Base-by-base conservation (phyloP, 2,329 filamentous ascomycete genomes). In the Incumbomyces delicatus region DNA sequence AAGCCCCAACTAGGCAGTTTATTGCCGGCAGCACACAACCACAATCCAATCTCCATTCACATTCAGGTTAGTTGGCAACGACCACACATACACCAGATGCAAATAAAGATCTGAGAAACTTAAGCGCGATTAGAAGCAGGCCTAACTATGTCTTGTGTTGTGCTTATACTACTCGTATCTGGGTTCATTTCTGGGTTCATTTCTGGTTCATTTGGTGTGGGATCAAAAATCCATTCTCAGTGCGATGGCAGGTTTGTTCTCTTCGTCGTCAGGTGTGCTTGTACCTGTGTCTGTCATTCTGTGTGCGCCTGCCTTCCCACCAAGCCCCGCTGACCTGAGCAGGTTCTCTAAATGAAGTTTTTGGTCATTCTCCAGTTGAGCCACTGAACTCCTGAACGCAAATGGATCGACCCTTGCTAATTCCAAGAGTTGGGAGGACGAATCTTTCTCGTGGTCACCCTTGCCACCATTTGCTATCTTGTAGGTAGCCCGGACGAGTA, bases 201-300 rank as follows among this genome's bases (percentile, higher is more conserved):
- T 5, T 27, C 22, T 8, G 22, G 22, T 27, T 27, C 22, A 27
- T 27, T 8, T 27, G 22, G 8, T 27, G 4, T 5, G 4, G 12
- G 34, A 67, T 82, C 53, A 86, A 74, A 98, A 96, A 64, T 95
- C 76, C 85, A 96, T 94, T 75, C 94, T 92, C 61, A 98, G 66
- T 45, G 87, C 87, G 73, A 98, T 98, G 53, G 73, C 92, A 11
- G 92, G 92, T 41, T 70, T 68, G 40, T 69, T 67, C 41, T 78
- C 79, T 22, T 69, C 75, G 48, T 71, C 68, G 49, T 68, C 71
- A 42, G 65, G 66, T 36, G 66, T 58, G 46, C 61, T 64, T 56
- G 70, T 68, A 49, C 61, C 60, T 61, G 55, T 58, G 56, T 58
- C 63, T 67, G 54, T 63, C 60, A 57, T 53, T n/a, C 53, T 46